Conservation (phyloP, 805 yeast genomes). For the Kluyveromyces wickerhamii region DNA sequence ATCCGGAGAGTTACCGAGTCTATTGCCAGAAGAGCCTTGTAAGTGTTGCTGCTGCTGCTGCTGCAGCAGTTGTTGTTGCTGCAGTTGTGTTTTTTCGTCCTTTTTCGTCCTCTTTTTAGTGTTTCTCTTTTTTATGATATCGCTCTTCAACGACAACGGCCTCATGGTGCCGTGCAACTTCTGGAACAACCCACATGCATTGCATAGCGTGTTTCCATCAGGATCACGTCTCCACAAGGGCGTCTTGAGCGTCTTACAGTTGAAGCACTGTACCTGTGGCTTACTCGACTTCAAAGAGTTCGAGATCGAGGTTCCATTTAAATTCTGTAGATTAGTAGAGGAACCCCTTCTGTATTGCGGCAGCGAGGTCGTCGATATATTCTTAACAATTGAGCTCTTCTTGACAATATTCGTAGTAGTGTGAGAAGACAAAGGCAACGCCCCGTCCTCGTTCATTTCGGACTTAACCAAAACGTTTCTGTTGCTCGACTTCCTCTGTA, state of each 20-base stretch:
- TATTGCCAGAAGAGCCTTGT: not conserved
- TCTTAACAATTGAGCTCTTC: conserved; percentile 22
- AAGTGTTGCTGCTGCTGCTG: not conserved
- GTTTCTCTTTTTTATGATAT: conserved; percentile 77
- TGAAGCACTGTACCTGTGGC: conserved; percentile 53
- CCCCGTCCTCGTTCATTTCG: conserved; percentile 14
- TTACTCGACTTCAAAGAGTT: conserved; percentile 20
- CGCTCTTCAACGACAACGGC: conserved; percentile 85
- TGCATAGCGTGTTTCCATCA: conserved; percentile 86
- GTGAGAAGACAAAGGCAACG: conserved; percentile 14
- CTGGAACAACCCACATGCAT: conserved; percentile 91
- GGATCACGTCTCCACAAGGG: conserved; percentile 95
- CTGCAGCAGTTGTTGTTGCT: conserved; percentile 5
- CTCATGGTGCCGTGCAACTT: conserved; percentile 93
- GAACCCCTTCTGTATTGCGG: conserved; percentile 21
- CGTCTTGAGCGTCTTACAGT: conserved; percentile 86
- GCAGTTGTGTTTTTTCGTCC: conserved; percentile 10
- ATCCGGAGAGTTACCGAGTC: not conserved
- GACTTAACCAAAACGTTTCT: conserved; percentile 4
- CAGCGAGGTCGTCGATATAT: conserved; percentile 23
- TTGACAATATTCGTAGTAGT: conserved; percentile 21
- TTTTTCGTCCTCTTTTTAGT: conserved; percentile 49
- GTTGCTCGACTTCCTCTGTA: not conserved
- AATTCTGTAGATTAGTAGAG: not conserved
- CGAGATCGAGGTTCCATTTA: conserved; percentile 10